Evolutionary conservation across 2,329 filamentous ascomycete genomes (phyloP), one percentile per base, ranked within the genome.

Genomic region (Pleoardoris graminearum): DNA sequence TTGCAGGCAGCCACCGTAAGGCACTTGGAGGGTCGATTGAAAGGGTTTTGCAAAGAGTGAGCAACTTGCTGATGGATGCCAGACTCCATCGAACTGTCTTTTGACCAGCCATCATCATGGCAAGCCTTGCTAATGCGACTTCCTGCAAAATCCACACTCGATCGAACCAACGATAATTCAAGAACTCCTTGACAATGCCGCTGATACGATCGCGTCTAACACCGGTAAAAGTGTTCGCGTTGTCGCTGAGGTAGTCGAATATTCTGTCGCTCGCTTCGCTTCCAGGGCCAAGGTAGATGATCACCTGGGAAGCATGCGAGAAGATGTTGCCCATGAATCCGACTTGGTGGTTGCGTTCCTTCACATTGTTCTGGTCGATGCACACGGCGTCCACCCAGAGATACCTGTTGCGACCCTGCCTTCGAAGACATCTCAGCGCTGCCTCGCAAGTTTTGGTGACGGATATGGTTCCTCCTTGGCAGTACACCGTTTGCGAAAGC

Each of bases 61-160:
- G 23, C 10, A 56, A 4, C 17, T 39, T 50, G 14, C 41, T 27
- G 22, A 53, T 33, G 8, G 50, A 44, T 2, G 19, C 21, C 23
- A 19, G 25, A 4, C 44, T 46, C 51, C 54, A 54, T 11, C 21
- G 47, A 6, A 37, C 17, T 14, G 48, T 35, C 23, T 45, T 51
- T n/a, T 48, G 7, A 1, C 50, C 52, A 3, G 36, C 43, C 17
- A 45, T 39, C n/a, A 59, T 32, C 1, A 43, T 56, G 1, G 53
- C 57, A 6, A 43, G 39, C 30, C 11, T 17, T n/a, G 57, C 57
- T 3, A 62, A 36, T 27, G 62, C 60, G 25, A 65, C 53, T 23
- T 57, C 58, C 44, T 61, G 65, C 21, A 63, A 44, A 12, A 61
- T 55, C 55, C 59, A 62, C 6, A 64, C 51, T 27, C 58, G 56